Evolutionary conservation across 345 rosid genomes (phyloP).

Genomic region (Trapa bicornis): DNA sequence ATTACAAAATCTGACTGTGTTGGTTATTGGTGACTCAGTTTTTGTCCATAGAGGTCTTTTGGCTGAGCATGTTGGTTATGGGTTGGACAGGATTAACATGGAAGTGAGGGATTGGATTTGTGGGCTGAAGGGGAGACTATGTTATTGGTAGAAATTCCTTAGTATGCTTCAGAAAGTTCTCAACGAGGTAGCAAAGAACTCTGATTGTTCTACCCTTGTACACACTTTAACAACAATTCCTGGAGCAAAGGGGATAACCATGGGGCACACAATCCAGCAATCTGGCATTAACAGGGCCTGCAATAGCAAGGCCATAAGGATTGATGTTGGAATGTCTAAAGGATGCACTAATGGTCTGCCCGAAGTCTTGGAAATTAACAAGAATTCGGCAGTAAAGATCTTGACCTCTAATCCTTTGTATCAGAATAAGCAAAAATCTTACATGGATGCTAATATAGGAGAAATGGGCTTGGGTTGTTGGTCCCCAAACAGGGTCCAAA

Average conservation of each 20-base stretch:
- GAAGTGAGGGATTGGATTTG: conserved; percentile 76
- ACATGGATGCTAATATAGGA: conserved; percentile 18
- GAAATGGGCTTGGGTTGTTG: conserved; percentile 38
- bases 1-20: conserved; percentile 47
- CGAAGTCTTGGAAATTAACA: conserved; percentile 71
- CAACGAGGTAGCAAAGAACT: conserved; percentile 32
- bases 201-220: conserved; percentile 72
- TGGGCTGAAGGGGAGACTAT: conserved; percentile 32
- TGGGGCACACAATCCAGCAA: conserved; percentile 91
- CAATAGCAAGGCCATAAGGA: conserved; percentile 54
- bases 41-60: conserved; percentile 84
- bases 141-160: conserved; percentile 53
- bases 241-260: conserved; percentile 73
- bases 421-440: conserved; percentile 22
- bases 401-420: conserved; percentile 44
- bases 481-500: conserved; percentile 25
- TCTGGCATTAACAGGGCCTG: conserved; percentile 61
- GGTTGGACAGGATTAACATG: conserved; percentile 62
- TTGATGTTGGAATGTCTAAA: conserved; percentile 86
- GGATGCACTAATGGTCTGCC: conserved; percentile 67
- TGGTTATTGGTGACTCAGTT: conserved; percentile 76
- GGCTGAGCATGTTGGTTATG: conserved; percentile 54
- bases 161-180: conserved; percentile 86
- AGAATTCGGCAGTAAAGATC: conserved; percentile 37
- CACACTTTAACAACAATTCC: conserved; percentile 75